These are phyloP conservation scores for Acer saccharum DNA, from an alignment of 345 rosid species.

Conservation along the genomic window DNA sequence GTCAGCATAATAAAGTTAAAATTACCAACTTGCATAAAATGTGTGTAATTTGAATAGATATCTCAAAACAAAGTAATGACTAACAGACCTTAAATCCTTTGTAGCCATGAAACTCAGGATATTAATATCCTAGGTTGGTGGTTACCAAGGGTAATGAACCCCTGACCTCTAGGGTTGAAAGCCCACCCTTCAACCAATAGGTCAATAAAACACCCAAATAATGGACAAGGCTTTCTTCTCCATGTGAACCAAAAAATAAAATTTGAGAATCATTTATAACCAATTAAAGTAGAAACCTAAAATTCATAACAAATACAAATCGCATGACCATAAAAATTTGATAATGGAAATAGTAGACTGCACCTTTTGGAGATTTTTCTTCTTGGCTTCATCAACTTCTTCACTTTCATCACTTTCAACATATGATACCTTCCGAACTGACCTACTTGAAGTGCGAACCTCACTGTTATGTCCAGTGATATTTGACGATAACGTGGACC, in stretches of 20 bases:
- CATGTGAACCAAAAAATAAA: conserved; percentile 10
- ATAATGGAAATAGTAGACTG: conserved; percentile 12
- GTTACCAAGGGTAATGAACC: neutral
- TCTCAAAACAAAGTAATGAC: neutral
- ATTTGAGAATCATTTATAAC: conserved; percentile 2
- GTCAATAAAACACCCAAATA: neutral
- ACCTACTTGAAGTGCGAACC: conserved; percentile 88
- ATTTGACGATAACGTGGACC: conserved; percentile 36
- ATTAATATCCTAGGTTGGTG: neutral
- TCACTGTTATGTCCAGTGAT: conserved; percentile 60
- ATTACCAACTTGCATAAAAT: too few species aligned
- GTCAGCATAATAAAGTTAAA: too few species aligned
- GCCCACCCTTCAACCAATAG: neutral
- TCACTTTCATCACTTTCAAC: conserved; percentile 99
- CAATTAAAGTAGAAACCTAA: neutral
- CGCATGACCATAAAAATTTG: neutral
- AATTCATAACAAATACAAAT: neutral
- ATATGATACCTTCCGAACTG: conserved; percentile 95
- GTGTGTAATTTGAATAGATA: too few species aligned
- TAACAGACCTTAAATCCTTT: neutral
- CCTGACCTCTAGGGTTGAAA: neutral
- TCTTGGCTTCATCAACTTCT: conserved; percentile 81
- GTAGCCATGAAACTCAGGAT: neutral
- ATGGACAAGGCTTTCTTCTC: conserved; percentile 1
- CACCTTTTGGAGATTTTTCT: conserved; percentile 81